Conservation (phyloP, 106 monocot genomes). For the Amphibolis antarctica region DNA sequence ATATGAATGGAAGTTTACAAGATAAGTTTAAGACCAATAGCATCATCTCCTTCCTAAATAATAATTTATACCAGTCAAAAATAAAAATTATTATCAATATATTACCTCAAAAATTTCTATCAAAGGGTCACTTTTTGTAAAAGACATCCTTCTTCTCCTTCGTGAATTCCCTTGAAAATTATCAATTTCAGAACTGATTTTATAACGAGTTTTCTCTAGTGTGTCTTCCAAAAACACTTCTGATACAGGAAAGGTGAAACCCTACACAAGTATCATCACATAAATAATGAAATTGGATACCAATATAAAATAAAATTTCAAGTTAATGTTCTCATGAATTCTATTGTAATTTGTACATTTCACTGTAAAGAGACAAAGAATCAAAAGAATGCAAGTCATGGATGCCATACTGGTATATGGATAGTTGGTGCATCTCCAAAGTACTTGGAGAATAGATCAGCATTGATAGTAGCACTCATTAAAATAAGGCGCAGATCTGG, state of each 20-base stretch:
- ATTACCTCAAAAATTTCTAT: constrained; percentile 91
- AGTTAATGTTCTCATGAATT: no score
- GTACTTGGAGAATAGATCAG: constrained; percentile 82
- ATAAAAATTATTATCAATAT: background rate
- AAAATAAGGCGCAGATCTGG: constrained; percentile 82
- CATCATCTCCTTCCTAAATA: background rate
- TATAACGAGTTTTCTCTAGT: constrained; percentile 66
- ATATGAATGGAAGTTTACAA: no score
- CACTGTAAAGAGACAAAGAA: no score
- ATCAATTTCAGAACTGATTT: constrained; percentile 60
- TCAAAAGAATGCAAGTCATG: background rate
- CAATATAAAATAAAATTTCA: background rate
- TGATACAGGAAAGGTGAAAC: constrained; percentile 82
- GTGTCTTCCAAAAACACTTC: constrained; percentile 84
- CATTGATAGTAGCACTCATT: constrained; percentile 98
- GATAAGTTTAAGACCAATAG: no score
- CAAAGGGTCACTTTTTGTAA: constrained; percentile 60
- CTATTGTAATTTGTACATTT: no score
- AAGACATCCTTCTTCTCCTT: constrained; percentile 38
- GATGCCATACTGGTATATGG: constrained; percentile 71
- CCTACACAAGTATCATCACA: constrained; percentile 29
- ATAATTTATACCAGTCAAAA: background rate
- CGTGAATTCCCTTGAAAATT: constrained; percentile 60
- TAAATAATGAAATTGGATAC: background rate
- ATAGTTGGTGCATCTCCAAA: constrained; percentile 81